These are phyloP conservation scores for Phoenix dactylifera DNA, from an alignment of 176 grass and related monocot species.

Conservation along the genomic window DNA sequence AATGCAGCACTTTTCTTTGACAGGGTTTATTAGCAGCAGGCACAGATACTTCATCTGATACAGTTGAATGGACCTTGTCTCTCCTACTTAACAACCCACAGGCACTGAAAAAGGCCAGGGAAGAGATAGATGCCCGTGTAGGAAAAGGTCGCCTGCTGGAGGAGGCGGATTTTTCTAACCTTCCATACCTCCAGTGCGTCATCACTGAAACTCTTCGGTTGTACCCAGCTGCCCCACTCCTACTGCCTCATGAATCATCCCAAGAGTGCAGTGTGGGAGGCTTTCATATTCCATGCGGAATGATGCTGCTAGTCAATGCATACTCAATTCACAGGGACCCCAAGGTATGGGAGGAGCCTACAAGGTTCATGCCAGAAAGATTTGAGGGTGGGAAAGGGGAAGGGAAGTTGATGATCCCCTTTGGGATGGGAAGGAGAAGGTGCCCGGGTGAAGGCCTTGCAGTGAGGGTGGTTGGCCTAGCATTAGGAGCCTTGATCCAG, in stretches of 20 bases:
- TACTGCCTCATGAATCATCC: slow-evolving; percentile 52
- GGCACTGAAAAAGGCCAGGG: slow-evolving; percentile 16
- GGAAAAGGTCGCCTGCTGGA: slow-evolving; percentile 32
- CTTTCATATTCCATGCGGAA: slow-evolving; percentile 31
- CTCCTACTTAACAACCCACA: slow-evolving; percentile 30
- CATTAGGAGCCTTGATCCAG: slow-evolving; percentile 19
- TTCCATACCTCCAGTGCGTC: slow-evolving; percentile 41
- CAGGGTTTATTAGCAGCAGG: slow-evolving; percentile 23
- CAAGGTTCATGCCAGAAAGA: too few relatives aligned
- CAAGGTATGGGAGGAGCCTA: too few relatives aligned
- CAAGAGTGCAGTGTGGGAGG: slow-evolving; percentile 38
- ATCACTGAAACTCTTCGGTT: slow-evolving; percentile 56
- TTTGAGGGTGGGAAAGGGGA: too few relatives aligned
- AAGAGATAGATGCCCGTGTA: slow-evolving; percentile 26
- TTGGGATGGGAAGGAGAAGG: slow-evolving; percentile 39
- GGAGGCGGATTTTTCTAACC: slow-evolving; percentile 33
- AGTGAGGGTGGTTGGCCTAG: background rate
- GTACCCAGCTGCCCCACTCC: slow-evolving; percentile 30
- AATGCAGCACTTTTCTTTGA: slow-evolving; percentile 9
- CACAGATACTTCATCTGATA: slow-evolving; percentile 39
- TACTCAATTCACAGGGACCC: too few relatives aligned
- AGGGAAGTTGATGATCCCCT: slow-evolving; percentile 12
- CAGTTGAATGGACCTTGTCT: slow-evolving; percentile 65
- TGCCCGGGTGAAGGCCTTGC: slow-evolving; percentile 40
- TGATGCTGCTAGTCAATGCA: too few relatives aligned